Conservation (phyloP, 176 grass and related monocot species). For the Juncus inflexus region DNA sequence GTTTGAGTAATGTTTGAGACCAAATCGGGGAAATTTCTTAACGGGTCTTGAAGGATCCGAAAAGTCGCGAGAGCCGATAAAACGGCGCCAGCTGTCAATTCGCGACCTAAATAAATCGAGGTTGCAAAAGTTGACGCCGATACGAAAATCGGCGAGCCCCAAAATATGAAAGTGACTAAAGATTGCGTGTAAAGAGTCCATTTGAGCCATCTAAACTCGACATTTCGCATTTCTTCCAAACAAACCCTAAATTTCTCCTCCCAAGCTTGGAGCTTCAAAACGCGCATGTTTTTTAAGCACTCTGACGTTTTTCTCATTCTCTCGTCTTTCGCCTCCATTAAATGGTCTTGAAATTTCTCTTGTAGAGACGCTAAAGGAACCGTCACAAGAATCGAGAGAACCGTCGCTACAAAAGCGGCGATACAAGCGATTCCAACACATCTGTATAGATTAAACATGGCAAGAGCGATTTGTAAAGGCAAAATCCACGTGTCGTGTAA, state of each 20-base stretch:
- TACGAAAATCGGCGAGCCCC: conserved; percentile 96
- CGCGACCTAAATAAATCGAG: conserved; percentile 72
- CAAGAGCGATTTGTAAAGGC: conserved; percentile 91
- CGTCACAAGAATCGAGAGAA: conserved; percentile 66
- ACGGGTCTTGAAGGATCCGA: conserved; percentile 96
- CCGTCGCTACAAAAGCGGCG: conserved; percentile 65
- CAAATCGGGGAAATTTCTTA: conserved; percentile 96
- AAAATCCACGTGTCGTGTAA: conserved; percentile 99
- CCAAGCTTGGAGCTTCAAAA: conserved; percentile 91
- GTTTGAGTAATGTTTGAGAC: conserved; percentile 97
- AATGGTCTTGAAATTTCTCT: conserved; percentile 87
- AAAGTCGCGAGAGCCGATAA: conserved; percentile 96
- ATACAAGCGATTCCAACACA: conserved; percentile 67
- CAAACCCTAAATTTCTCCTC: conserved; percentile 69
- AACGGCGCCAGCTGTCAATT: conserved; percentile 91
- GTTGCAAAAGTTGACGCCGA: conserved; percentile 83
- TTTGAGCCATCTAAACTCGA: conserved; percentile 79
- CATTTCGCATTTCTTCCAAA: conserved; percentile 87
- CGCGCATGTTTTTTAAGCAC: conserved; percentile 88
- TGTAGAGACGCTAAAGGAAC: conserved; percentile 89
- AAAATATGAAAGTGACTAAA: conserved; percentile 94
- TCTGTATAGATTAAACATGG: conserved; percentile 86
- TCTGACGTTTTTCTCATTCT: conserved; percentile 96
- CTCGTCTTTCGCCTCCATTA: conserved; percentile 96
- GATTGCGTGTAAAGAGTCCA: conserved; percentile 84